Evolutionary conservation across 768 basidiomycete genomes (phyloP).

Genomic region (Solioccasus polychromus): DNA sequence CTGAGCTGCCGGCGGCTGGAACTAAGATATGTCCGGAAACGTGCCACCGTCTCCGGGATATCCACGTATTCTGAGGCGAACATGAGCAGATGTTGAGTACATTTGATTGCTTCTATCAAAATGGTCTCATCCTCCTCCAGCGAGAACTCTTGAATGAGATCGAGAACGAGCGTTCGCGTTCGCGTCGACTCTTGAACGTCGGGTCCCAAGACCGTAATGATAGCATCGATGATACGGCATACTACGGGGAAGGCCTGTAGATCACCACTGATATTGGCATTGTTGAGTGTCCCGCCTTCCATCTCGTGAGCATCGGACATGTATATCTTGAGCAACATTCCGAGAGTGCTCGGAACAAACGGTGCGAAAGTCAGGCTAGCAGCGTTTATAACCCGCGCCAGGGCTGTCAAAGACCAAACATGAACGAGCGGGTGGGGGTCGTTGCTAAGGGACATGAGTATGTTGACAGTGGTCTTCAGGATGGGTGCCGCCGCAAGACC

Average conservation of each 20-base stretch:
- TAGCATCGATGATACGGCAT: conserved; percentile 89
- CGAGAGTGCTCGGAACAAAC: conserved; percentile 83
- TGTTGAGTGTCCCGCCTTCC: conserved; percentile 81
- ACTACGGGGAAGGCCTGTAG: conserved; percentile 89
- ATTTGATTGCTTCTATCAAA: conserved; percentile 91
- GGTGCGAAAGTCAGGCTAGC: conserved; percentile 91
- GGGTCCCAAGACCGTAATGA: conserved; percentile 91
- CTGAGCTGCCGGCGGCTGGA: conserved; percentile 84
- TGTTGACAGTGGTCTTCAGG: conserved; percentile 92
- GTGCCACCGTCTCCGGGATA: conserved; percentile 73
- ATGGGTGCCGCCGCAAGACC: conserved; percentile 93
- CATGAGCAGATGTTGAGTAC: conserved; percentile 96
- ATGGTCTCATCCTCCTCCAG: conserved; percentile 85
- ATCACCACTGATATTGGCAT: conserved; percentile 86
- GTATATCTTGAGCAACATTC: conserved; percentile 88
- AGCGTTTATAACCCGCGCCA: conserved; percentile 84
- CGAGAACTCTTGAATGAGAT: conserved; percentile 82
- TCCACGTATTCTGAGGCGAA: conserved; percentile 86
- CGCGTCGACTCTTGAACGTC: conserved; percentile 87
- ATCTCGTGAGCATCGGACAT: conserved; percentile 87
- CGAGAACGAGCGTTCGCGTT: conserved; percentile 77
- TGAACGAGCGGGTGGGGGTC: conserved; percentile 98
- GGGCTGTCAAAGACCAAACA: conserved; percentile 85
- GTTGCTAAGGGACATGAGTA: conserved; percentile 90
- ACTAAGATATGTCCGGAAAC: conserved; percentile 74